Conservation (phyloP, 1,284 basidiomycete species). For the Moesziomyces sp. region DNA sequence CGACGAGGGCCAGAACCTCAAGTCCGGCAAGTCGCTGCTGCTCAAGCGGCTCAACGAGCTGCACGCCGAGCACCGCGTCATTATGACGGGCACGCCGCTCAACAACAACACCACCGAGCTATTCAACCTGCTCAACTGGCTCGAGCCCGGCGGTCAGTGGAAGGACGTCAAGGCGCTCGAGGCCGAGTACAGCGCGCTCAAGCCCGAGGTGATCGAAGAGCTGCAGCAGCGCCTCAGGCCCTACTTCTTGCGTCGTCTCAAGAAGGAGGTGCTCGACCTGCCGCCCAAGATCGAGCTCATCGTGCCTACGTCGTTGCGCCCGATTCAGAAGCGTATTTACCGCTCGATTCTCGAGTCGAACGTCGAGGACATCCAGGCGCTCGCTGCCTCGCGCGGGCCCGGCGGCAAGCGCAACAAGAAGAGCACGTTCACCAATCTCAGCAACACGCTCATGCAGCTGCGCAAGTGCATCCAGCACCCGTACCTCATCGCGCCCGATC, state of each 20-base stretch:
- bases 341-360: constrained; percentile 69
- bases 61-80: constrained; percentile 81
- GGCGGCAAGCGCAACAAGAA: constrained; percentile 28
- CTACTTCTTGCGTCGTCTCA: constrained; percentile 91
- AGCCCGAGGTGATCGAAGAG: constrained; percentile 71
- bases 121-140: constrained; percentile 57
- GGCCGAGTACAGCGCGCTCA: constrained; percentile 52
- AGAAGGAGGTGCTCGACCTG: constrained; percentile 88
- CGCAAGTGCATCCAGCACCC: constrained; percentile 64
- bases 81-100: constrained; percentile 93
- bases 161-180: constrained; percentile 47
- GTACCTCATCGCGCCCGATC: constrained; percentile 82
- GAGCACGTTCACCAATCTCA: constrained; percentile 47
- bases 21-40: constrained; percentile 75
- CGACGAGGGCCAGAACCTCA: constrained; percentile 86
- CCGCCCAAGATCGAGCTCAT: constrained; percentile 85
- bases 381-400: constrained; percentile 31
- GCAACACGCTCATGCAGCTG: constrained; percentile 64
- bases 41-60: constrained; percentile 86
- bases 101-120: constrained; percentile 93
- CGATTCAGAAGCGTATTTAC: constrained; percentile 89
- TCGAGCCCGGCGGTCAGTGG: constrained; percentile 47
- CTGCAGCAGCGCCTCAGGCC: constrained; percentile 82
- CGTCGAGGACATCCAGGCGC: constrained; percentile 54
- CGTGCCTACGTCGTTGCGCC: constrained; percentile 88